These are phyloP conservation scores for Ceratocystis alfenasii DNA, from an alignment of 2,329 filamentous ascomycete species.

Conservation along the genomic window DNA sequence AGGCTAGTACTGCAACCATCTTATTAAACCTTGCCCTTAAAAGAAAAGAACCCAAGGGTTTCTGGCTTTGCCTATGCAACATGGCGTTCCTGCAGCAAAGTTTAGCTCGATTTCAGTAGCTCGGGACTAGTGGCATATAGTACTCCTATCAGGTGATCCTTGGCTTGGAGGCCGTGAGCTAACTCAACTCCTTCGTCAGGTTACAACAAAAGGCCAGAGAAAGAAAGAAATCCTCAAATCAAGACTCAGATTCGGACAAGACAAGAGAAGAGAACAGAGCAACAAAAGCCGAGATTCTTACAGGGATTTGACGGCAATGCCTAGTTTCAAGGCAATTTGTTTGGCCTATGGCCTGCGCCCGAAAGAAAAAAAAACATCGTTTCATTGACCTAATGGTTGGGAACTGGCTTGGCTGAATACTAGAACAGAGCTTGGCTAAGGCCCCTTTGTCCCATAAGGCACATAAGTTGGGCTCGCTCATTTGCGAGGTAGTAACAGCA, in stretches of 20 bases:
- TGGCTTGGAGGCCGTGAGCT: neutral
- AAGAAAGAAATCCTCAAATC: neutral
- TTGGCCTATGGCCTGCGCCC: neutral
- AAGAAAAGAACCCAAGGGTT: neutral
- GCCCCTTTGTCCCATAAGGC: neutral
- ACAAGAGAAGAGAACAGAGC: neutral
- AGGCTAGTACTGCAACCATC: neutral
- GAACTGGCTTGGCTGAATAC: neutral
- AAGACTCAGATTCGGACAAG: too few relatives aligned
- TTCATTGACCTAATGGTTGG: neutral
- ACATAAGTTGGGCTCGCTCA: neutral
- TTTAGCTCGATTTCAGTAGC: neutral
- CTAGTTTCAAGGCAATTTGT: neutral
- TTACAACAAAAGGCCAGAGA: neutral
- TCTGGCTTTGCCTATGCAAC: neutral
- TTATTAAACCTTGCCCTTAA: neutral
- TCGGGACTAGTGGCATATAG: neutral
- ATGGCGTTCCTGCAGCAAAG: slow-evolving; percentile 4
- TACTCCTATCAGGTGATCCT: neutral
- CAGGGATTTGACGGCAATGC: neutral
- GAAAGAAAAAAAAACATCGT: neutral
- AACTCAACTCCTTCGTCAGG: neutral
- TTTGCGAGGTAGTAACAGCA: neutral
- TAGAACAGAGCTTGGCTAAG: neutral
- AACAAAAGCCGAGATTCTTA: neutral